phyloP scores from a whole-genome alignment of 768 basidiomycete genomes.

The Lepiota brunneoincarnata region DNA sequence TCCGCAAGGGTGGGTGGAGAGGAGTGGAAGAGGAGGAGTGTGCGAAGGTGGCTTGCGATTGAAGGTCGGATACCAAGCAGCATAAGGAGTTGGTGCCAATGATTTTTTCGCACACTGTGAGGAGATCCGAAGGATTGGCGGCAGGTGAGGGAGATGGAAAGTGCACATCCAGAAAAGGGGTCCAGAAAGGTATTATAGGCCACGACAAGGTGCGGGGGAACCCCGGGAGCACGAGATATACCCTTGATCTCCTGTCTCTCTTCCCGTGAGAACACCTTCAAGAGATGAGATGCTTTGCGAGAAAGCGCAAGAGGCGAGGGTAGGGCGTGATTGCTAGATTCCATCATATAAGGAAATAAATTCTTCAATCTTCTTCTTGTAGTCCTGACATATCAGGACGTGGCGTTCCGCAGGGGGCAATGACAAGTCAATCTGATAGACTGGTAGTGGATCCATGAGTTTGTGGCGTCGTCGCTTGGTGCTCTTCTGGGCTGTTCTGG shows the following conservation, averaged over 20 bases:
- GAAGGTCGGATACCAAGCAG: constrained; percentile 30
- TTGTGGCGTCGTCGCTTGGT: no score
- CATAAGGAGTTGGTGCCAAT: no score
- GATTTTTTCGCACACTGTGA: constrained; percentile 21
- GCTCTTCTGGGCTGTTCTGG: no score
- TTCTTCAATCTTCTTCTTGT: constrained; percentile 22
- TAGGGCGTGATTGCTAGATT: constrained; percentile 21
- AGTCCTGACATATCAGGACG: no score
- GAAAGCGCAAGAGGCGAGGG: no score
- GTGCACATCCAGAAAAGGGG: constrained; percentile 34
- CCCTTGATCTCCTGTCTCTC: constrained; percentile 33
- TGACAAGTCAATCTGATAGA: no score
- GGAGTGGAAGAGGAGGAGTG: constrained; percentile 27
- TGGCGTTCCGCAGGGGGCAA: no score
- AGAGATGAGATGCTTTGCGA: constrained; percentile 26
- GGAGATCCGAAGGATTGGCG: constrained; percentile 20
- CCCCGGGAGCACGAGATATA: no score
- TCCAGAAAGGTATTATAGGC: constrained; percentile 40
- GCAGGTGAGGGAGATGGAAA: constrained; percentile 37
- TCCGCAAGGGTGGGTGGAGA: constrained; percentile 22
- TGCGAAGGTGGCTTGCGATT: constrained; percentile 29
- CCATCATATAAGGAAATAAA: constrained; percentile 27
- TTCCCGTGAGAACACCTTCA: constrained; percentile 27
- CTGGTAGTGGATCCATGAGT: no score
- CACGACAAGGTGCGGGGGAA: constrained; percentile 31